phyloP scores from a whole-genome alignment of 2,329 filamentous ascomycete genomes.

The Mycocentrospora acerina region DNA sequence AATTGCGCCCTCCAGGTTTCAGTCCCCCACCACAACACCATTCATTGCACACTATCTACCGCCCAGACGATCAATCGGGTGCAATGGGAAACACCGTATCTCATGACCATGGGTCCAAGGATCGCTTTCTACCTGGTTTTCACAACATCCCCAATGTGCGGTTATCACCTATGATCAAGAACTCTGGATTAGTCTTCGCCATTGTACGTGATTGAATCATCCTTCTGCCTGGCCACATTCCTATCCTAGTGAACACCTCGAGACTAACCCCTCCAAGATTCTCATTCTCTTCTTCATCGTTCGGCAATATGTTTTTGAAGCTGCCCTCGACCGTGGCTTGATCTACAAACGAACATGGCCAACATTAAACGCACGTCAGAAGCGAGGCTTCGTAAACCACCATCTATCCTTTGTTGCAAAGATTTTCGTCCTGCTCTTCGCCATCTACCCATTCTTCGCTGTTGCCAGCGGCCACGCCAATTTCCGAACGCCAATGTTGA shows the following conservation, averaged over 20 bases:
- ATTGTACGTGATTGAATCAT: constrained; percentile 1
- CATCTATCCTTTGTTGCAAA: constrained; percentile 7
- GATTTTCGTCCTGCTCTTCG: constrained; percentile 6
- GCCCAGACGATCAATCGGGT: too few relatives aligned
- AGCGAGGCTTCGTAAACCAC: constrained; percentile 9
- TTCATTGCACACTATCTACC: too few relatives aligned
- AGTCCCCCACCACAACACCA: too few relatives aligned
- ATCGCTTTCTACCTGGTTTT: constrained; percentile 7
- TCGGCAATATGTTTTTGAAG: constrained; percentile 7
- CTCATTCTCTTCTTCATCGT: constrained; percentile 5
- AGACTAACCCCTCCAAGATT: too few relatives aligned
- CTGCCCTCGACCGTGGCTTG: constrained; percentile 3
- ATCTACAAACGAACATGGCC: constrained; percentile 9
- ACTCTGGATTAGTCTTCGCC: constrained; percentile 7
- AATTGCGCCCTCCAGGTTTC: too few relatives aligned
- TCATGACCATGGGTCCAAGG: too few relatives aligned
- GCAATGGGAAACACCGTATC: too few relatives aligned
- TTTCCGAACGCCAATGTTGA: constrained; percentile 5
- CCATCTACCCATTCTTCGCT: constrained; percentile 9
- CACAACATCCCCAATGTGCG: constrained; percentile 3
- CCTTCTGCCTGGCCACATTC: background rate
- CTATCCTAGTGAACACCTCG: background rate
- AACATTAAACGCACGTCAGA: constrained; percentile 5
- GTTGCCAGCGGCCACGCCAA: constrained; percentile 4
- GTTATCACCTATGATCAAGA: constrained; percentile 6